phyloP scores from a whole-genome alignment of 345 rosid species.

The Lepidium sativum region DNA sequence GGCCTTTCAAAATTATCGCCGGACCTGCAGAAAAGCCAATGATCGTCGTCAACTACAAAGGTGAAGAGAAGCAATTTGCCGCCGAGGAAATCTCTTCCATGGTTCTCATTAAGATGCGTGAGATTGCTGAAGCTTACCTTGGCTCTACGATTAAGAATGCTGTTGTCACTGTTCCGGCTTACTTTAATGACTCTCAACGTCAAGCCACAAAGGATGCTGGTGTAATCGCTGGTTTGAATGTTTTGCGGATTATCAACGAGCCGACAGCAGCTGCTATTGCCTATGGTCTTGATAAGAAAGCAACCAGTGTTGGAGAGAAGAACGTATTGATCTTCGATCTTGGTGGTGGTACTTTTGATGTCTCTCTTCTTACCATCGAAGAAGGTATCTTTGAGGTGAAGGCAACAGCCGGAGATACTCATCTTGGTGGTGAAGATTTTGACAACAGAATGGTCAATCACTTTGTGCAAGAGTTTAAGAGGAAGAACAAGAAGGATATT shows the following conservation, averaged over 20 bases:
- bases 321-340: constrained; percentile 41
- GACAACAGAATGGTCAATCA: constrained; percentile 60
- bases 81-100: constrained; percentile 30
- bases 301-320: constrained; percentile 25
- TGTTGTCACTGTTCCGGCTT: constrained; percentile 29
- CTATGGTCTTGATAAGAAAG: constrained; percentile 30
- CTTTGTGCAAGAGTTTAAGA: constrained; percentile 54
- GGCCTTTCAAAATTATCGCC: constrained; percentile 29
- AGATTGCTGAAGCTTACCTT: constrained; percentile 22
- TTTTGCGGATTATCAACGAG: constrained; percentile 26
- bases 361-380: constrained; percentile 50
- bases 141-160: constrained; percentile 19
- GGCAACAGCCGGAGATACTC: constrained; percentile 61
- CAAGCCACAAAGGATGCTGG: constrained; percentile 29
- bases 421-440: constrained; percentile 64
- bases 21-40: constrained; percentile 30
- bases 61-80: constrained; percentile 32
- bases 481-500: constrained; percentile 57
- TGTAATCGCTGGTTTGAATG: constrained; percentile 18
- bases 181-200: constrained; percentile 29
- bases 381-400: constrained; percentile 62
- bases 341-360: constrained; percentile 64
- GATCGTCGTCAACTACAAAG: constrained; percentile 28
- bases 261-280: constrained; percentile 31
- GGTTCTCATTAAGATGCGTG: constrained; percentile 27